Conservation (phyloP, 768 basidiomycete genomes). For the Termitomyces heimii region DNA sequence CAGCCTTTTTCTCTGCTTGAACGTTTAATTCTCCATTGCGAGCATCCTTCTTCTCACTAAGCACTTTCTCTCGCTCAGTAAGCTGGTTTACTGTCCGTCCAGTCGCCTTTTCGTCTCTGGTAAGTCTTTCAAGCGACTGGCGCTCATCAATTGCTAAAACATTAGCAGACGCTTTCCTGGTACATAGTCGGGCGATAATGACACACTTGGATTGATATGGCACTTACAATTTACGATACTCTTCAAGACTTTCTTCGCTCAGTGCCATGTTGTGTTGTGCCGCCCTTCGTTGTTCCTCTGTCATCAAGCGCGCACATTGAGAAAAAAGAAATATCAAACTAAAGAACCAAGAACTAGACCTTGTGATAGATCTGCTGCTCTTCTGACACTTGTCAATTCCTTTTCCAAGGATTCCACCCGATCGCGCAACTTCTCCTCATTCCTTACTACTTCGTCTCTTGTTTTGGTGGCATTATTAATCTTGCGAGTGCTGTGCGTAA, state of each 20-base stretch:
- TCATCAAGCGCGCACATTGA: not conserved
- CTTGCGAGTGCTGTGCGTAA: constrained; percentile 80
- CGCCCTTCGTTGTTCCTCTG: constrained; percentile 71
- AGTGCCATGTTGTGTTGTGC: constrained; percentile 74
- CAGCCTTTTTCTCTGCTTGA: constrained; percentile 46
- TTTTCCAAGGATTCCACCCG: constrained; percentile 51
- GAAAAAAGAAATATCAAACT: not conserved
- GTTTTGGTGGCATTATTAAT: constrained; percentile 61
- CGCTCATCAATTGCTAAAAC: constrained; percentile 82
- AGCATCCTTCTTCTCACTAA: constrained; percentile 51
- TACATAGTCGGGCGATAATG: not conserved
- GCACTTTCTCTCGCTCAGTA: constrained; percentile 62
- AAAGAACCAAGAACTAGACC: constrained; percentile 36
- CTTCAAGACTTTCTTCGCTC: constrained; percentile 77
- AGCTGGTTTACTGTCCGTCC: constrained; percentile 58
- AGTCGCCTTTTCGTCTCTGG: constrained; percentile 77
- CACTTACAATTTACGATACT: constrained; percentile 78
- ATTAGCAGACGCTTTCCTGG: constrained; percentile 75
- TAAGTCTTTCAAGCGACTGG: constrained; percentile 74
- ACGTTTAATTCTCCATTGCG: constrained; percentile 46
- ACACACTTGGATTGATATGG: not conserved
- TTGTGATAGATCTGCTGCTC: constrained; percentile 71
- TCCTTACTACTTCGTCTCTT: constrained; percentile 58
- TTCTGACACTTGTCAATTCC: constrained; percentile 63
- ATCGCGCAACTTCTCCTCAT: constrained; percentile 33